Percentiles rank a stretch among this genome's conserved stretches.
These are phyloP conservation scores for Trametes villosa DNA, from an alignment of 768 basidiomycete genomes.

Conservation along the genomic window DNA sequence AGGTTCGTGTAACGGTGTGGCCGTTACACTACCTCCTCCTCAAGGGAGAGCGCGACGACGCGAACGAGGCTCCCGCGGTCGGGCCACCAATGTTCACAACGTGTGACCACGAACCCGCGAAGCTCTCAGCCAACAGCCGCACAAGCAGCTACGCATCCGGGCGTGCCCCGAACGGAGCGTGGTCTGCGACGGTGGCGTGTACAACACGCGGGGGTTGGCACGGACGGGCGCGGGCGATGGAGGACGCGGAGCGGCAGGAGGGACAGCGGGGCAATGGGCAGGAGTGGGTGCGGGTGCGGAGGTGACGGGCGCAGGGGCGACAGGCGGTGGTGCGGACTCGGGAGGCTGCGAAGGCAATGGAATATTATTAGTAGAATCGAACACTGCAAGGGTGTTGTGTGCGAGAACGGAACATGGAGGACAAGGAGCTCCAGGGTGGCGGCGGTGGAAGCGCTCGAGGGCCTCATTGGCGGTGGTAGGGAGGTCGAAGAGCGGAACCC, in stretches of 20 bases:
- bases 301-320: background rate
- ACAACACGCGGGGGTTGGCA: background rate
- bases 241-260: background rate
- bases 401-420: constrained; percentile 31
- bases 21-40: constrained; percentile 6
- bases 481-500: constrained; percentile 42
- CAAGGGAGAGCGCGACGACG: background rate
- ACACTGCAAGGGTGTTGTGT: background rate
- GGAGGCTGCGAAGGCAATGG: background rate
- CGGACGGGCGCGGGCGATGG: background rate
- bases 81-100: background rate
- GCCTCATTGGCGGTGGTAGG: constrained; percentile 35
- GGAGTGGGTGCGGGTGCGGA: background rate
- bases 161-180: background rate
- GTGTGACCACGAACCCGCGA: background rate
- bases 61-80: background rate
- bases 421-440: constrained; percentile 36
- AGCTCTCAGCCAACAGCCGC: constrained; percentile 1
- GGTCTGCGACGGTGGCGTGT: constrained; percentile 1
- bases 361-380: background rate
- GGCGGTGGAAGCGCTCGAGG: constrained; percentile 40
- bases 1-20: constrained; percentile 1
- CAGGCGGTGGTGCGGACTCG: background rate
- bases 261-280: constrained; percentile 2
- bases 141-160: background rate